These are phyloP conservation scores for Calonectria pauciramosa DNA, from an alignment of 2,329 filamentous ascomycete species.

Conservation along the genomic window DNA sequence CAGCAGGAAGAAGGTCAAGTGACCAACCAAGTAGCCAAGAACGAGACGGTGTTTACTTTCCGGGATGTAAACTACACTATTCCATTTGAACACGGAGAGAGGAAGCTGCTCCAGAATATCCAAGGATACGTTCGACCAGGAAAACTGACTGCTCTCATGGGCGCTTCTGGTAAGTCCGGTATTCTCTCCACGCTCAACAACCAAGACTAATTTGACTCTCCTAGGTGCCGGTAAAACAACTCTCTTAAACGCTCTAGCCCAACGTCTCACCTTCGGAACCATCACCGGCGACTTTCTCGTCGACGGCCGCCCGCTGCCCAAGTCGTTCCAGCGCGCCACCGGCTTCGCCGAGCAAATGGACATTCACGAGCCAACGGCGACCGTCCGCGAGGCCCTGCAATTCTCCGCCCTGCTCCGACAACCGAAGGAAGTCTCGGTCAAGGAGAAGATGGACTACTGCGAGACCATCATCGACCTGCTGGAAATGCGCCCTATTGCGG, in stretches of 20 bases:
- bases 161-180: constrained; percentile 57
- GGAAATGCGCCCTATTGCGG: constrained; percentile 77
- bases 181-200: not conserved
- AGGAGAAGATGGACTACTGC: constrained; percentile 77
- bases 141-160: constrained; percentile 85
- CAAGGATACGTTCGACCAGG: constrained; percentile 90
- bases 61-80: constrained; percentile 65
- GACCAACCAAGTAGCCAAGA: constrained; percentile 64
- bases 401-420: constrained; percentile 77
- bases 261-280: constrained; percentile 82
- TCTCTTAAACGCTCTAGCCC: constrained; percentile 79
- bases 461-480: constrained; percentile 78
- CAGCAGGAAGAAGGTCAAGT: not conserved
- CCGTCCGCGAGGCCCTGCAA: constrained; percentile 74
- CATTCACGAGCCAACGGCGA: constrained; percentile 75
- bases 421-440: constrained; percentile 64
- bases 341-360: constrained; percentile 78
- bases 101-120: constrained; percentile 80
- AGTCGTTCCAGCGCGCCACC: constrained; percentile 84
- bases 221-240: constrained; percentile 77
- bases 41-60: constrained; percentile 71
- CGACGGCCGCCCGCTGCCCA: constrained; percentile 78
- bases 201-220: not conserved
- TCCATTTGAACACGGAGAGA: constrained; percentile 71
- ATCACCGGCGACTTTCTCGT: constrained; percentile 85